Base-by-base conservation (phyloP, 1,284 basidiomycete genomes). In the Ganoderma lingzhi region DNA sequence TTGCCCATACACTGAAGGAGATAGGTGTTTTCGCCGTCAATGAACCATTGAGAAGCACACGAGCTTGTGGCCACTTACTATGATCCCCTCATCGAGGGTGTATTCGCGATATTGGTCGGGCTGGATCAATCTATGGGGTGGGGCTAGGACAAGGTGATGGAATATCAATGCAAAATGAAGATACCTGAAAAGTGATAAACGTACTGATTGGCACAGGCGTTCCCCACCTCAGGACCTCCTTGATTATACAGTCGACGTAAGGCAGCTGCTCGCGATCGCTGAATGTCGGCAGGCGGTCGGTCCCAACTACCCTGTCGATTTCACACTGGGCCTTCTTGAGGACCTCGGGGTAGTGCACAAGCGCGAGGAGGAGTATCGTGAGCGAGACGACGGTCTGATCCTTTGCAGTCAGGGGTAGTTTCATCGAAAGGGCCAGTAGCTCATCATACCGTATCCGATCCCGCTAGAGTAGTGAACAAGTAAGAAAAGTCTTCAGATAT, bases 151-250 rank as follows among this genome's bases (percentile, higher is more conserved):
- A 41, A 15, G 19, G 56, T 23, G 23, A 23, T 35, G 8, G 35
- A 28, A 42, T 9, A 14, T 28, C 2, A 8, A 14, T 14, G 23
- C 3, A 12, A 14, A 28, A 14, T 12, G 23, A 51, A 28, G 8
- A 35, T 37, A 6, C 12, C 15, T 65, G 28, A 17, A 30, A 12
- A 39, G 4, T 39, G 10, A 58, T 10, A 17, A 1, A 55, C 69
- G 23, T 45, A 70, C 69, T 67, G 19, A 70, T 39, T 9, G 69
- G 69, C 17, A 67, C 63, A 10, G 69, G 69, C 9, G 53, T 63
- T 6, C 65, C 66, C 69, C 69, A 70, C n/a, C 63, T 64, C 30
- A 68, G 44, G 55, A 59, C 44, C 23, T 68, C 66, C 30, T 68
- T 68, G 28, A 68, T 53, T 23, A 68, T 45, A 55, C 66, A 68